phyloP scores from a whole-genome alignment of 345 rosid species.

The Aquilaria malaccensis region DNA sequence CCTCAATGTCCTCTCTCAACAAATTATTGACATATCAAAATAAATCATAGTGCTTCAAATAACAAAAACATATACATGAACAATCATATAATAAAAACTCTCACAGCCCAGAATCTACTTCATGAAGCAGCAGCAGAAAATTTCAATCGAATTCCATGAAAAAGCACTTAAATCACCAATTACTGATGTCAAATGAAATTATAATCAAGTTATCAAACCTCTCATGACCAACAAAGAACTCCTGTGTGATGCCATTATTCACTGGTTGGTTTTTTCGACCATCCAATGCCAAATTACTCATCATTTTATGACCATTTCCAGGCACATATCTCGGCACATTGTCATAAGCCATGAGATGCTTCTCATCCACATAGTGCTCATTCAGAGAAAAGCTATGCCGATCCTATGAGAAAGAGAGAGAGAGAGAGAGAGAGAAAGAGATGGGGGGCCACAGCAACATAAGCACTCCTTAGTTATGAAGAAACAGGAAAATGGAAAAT shows the following conservation, averaged over 20 bases:
- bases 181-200: too few species aligned
- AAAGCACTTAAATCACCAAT: too few species aligned
- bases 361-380: conserved; percentile 22
- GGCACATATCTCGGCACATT: conserved; percentile 19
- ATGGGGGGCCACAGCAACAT: too few species aligned
- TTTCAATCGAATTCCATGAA: too few species aligned
- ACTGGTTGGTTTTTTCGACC: conserved; percentile 18
- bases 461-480: conserved; percentile 2
- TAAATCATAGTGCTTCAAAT: too few species aligned
- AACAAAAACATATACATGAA: too few species aligned
- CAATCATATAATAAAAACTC: too few species aligned
- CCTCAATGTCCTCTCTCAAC: too few species aligned
- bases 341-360: conserved; percentile 16
- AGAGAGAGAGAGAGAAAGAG: background rate
- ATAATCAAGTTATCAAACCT: conserved; percentile 21
- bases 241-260: conserved; percentile 19
- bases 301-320: conserved; percentile 14
- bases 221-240: conserved; percentile 20
- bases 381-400: conserved; percentile 25
- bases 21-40: too few species aligned
- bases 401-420: conserved; percentile 20
- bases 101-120: too few species aligned
- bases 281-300: conserved; percentile 14
- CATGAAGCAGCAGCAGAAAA: too few species aligned
- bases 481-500: background rate